A percentile compares a stretch with the other conserved stretches of the same genome.
Conservation (phyloP, 2,329 filamentous ascomycete species). For the Fusarium sp. region DNA sequence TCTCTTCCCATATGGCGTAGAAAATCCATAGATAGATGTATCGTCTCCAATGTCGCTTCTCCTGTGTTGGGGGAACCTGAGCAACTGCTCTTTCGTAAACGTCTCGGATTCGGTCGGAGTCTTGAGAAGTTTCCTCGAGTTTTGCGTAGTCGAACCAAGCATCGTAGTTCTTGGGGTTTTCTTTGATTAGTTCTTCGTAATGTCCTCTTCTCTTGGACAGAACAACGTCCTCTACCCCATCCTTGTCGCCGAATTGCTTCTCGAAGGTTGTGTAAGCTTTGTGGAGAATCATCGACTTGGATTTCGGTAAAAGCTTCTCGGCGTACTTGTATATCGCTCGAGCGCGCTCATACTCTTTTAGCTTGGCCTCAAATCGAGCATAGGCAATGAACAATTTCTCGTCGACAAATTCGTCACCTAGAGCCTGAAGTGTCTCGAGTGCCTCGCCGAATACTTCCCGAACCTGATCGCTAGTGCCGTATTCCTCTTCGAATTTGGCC, state of each 20-base stretch:
- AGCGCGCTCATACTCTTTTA: conserved; percentile 94
- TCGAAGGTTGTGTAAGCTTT: conserved; percentile 97
- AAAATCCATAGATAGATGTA: conserved; percentile 99
- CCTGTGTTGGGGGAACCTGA: conserved; percentile 92
- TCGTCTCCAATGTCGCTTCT: conserved; percentile 96
- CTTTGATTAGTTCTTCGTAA: conserved; percentile 93
- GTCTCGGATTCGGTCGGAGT: conserved; percentile 86
- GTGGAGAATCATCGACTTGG: conserved; percentile 85
- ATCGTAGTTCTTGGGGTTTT: conserved; percentile 97
- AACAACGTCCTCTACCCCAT: conserved; percentile 95
- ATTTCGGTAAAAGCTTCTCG: conserved; percentile 88
- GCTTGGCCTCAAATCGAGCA: conserved; percentile 91
- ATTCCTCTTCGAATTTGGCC: conserved; percentile 97
- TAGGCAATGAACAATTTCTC: conserved; percentile 96
- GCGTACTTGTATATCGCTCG: conserved; percentile 98
- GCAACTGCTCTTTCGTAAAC: conserved; percentile 96
- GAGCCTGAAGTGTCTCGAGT: conserved; percentile 88
- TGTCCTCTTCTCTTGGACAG: conserved; percentile 92
- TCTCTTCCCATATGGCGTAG: conserved; percentile 95
- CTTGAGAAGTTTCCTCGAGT: conserved; percentile 86
- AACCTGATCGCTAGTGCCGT: conserved; percentile 89
- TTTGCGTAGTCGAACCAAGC: conserved; percentile 96
- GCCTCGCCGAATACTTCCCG: conserved; percentile 91
- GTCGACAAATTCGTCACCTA: conserved; percentile 96
- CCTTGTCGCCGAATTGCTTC: conserved; percentile 94